Base-by-base conservation (phyloP, 768 basidiomycete genomes). In the Amanita rubescens region DNA sequence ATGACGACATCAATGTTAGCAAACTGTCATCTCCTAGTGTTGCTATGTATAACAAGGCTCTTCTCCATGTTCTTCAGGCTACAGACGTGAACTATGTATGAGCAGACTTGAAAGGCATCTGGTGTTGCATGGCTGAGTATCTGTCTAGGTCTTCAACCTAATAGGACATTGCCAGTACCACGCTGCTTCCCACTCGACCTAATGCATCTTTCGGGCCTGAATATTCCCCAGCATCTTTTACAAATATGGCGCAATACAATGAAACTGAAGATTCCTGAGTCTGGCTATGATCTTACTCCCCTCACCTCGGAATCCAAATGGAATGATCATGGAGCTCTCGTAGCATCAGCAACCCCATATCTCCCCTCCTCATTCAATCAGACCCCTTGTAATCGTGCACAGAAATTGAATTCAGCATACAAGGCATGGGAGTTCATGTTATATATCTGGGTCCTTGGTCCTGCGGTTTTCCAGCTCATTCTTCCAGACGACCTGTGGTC, bases 191-290 rank as follows among this genome's bases (percentile, higher is more conserved):
- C 62, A 0, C 62, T 67, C 1, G 75, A 79, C 53, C n/a, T 67
- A 0, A 79, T 79, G 75, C 73, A 77, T 55, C 61, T 72, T 0
- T 17, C 62, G 3, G 54, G 55, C 3, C 55, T 73, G 45, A 67
- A 66, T 20, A 64, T 77, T 46, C 66, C 69, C 4, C 72, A 75
- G 17, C 62, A 77, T 1, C 39, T 76, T 35, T 3, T 77, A 45
- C 6, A 47, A 20, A 32, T 72, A 53, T 60, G 71, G 75, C 58
- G 67, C 58, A 65, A 63, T 46, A 63, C 54, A 8, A 41, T 68
- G 11, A 49, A 61, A 4, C 62, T 55, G 14, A 71, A 72, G 45
- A 27, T 57, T 0, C 34, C 37, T 19, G 10, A 15, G 12, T 49
- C 20, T 3, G 17, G 33, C 20, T 19, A 20, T 34, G 5, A 35